Evolutionary conservation across 1,139 yeast species (phyloP).

Genomic region (Kodamaea arcana): DNA sequence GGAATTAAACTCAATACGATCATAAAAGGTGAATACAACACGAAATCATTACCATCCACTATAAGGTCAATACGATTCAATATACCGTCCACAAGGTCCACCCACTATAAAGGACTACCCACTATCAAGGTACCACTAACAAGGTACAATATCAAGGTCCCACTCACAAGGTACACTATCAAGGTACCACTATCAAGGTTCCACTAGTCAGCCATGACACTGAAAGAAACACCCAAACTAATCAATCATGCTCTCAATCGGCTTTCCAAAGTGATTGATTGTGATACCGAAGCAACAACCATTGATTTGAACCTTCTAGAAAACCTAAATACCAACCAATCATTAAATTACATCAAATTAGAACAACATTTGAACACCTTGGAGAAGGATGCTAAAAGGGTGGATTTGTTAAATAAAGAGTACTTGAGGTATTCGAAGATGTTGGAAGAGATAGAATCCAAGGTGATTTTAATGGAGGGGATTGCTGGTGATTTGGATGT

Average conservation of each 20-base stretch:
- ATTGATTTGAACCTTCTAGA: constrained; percentile 51
- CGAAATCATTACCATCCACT: too few relatives aligned
- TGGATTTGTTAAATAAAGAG: constrained; percentile 27
- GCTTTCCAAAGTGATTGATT: constrained; percentile 31
- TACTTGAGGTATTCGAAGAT: constrained; percentile 24
- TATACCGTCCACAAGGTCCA: too few relatives aligned
- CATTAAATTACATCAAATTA: constrained; percentile 52
- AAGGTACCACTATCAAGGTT: too few relatives aligned
- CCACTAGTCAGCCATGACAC: constrained; percentile 16
- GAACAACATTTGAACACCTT: constrained; percentile 44
- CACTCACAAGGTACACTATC: too few relatives aligned
- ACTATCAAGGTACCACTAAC: too few relatives aligned
- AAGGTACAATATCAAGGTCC: too few relatives aligned
- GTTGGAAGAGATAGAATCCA: constrained; percentile 41
- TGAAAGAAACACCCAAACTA: constrained; percentile 30
- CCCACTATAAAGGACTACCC: too few relatives aligned
- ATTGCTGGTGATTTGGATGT: constrained; percentile 54
- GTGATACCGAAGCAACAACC: constrained; percentile 52
- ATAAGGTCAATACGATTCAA: too few relatives aligned
- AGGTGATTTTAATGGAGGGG: constrained; percentile 41
- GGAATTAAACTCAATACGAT: too few relatives aligned
- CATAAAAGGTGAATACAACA: too few relatives aligned
- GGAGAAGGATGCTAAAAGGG: constrained; percentile 28
- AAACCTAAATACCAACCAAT: constrained; percentile 55
- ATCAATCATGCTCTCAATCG: constrained; percentile 28